These are phyloP conservation scores for Agaricales sp. DNA, from an alignment of 1,284 basidiomycete species.

Conservation along the genomic window DNA sequence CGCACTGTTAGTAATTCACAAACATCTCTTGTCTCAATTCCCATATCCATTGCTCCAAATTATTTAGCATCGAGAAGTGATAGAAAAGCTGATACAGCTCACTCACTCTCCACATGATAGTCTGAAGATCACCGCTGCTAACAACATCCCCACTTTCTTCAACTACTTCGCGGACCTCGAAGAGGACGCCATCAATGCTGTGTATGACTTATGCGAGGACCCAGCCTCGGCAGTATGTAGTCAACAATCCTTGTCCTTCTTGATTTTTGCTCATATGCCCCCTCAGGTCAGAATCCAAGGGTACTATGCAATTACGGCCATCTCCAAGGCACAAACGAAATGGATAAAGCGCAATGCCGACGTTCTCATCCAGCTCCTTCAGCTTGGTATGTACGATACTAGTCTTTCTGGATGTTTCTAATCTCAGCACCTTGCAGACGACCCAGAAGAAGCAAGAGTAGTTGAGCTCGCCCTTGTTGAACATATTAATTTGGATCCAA, in stretches of 20 bases:
- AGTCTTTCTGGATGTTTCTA: not conserved
- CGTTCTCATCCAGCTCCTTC: constrained; percentile 62
- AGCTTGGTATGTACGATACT: constrained; percentile 44
- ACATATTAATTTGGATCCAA: constrained; percentile 55
- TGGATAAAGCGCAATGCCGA: constrained; percentile 64
- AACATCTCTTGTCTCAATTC: too few species aligned
- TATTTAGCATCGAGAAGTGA: constrained; percentile 20
- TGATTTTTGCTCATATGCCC: not conserved
- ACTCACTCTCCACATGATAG: constrained; percentile 23
- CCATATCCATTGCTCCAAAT: not conserved
- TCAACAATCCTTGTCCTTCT: too few species aligned
- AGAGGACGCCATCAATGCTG: constrained; percentile 61
- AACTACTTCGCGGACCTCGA: constrained; percentile 57
- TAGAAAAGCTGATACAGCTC: constrained; percentile 26
- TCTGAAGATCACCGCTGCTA: constrained; percentile 47
- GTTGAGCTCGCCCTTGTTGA: constrained; percentile 49
- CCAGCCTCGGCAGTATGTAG: constrained; percentile 38
- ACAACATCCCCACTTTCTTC: constrained; percentile 47
- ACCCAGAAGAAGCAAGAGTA: constrained; percentile 49
- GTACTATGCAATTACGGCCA: constrained; percentile 48
- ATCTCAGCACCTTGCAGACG: constrained; percentile 31
- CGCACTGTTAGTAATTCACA: not conserved
- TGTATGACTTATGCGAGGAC: constrained; percentile 70
- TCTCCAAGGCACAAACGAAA: constrained; percentile 48
- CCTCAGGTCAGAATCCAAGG: constrained; percentile 57